Evolutionary conservation across 2,329 filamentous ascomycete genomes (phyloP), one percentile per base, ranked within the genome.

Genomic region (Diatrype stigma): DNA sequence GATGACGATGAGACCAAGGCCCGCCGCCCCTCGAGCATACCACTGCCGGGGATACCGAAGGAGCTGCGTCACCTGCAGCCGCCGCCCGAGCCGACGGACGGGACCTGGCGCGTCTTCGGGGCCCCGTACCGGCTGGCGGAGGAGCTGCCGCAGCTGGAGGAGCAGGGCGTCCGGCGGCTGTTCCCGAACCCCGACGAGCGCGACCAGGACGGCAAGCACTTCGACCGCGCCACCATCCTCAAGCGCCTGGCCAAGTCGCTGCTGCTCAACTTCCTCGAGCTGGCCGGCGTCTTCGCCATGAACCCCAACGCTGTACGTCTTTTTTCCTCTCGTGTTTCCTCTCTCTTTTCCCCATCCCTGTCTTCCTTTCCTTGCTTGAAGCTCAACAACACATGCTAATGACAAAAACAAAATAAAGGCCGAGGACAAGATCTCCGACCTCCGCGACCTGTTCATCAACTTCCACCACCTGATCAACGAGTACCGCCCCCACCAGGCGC

Each of bases 401-500:
- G 3, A 46, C 49, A 55, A 49, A 57, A 42, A 17, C 34, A 50
- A 57, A 55, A 44, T 60, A 40, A 60, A 86, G 66, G 87, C 84
- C 47, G 75, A 80, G 23, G 78, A 83, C 40, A 96, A 96, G 66
- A 78, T 93, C 44, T 76, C 83, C 42, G 87, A 97, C 67, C 71
- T 99, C 30, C 80, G 87, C 61, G 91, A 86, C 16, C 73, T 97
- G 26, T 86, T 96, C 56, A 85, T 93, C 68, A 97, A 97, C 68
- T 87, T 95, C 63, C 91, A 96, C 70, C 90, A 95, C 63, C 79
- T 96, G 49, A 84, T 97, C 58, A 99, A 99, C 68, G 86, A 96
- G 68, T 77, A 66, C 45, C 85, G 73, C 88, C 0, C 89, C 89
- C 63, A 86, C 88, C 10, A 95, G 71, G 0, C 90, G 90, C 3